A percentile compares a stretch with the other conserved stretches of the same genome.
phyloP scores from a whole-genome alignment of 768 basidiomycete species.

The Naganishia kalamii region DNA sequence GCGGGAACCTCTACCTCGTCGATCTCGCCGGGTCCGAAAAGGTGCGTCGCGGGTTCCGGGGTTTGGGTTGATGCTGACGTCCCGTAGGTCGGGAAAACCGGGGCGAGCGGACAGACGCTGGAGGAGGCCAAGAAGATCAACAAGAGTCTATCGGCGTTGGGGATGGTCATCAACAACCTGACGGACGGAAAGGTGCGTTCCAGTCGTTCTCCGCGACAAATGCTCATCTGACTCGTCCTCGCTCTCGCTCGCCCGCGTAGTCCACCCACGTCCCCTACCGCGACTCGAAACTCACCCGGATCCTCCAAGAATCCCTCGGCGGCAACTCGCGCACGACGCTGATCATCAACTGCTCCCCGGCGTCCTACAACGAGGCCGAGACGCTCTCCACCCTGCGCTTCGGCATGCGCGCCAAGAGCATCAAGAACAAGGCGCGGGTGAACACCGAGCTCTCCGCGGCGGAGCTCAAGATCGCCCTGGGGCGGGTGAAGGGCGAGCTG shows the following conservation, averaged over 20 bases:
- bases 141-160: slow-evolving; percentile 91
- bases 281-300: slow-evolving; percentile 97
- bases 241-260: slow-evolving; percentile 49
- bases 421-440: slow-evolving; percentile 98
- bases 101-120: slow-evolving; percentile 94
- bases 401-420: slow-evolving; percentile 99
- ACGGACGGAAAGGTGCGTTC: slow-evolving; percentile 84
- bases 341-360: slow-evolving; percentile 93
- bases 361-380: slow-evolving; percentile 92
- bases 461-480: slow-evolving; percentile 85
- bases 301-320: slow-evolving; percentile 64
- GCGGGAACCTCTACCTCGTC: slow-evolving; percentile 92
- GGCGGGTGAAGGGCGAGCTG: slow-evolving; percentile 57
- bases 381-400: slow-evolving; percentile 95
- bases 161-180: slow-evolving; percentile 98
- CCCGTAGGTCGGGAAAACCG: slow-evolving; percentile 78
- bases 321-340: slow-evolving; percentile 66
- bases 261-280: slow-evolving; percentile 96
- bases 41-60: slow-evolving; percentile 42
- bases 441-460: slow-evolving; percentile 92
- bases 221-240: neutral
- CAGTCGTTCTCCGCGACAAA: neutral
- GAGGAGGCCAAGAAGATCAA: slow-evolving; percentile 99
- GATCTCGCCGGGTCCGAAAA: slow-evolving; percentile 98
- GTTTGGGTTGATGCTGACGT: neutral